Base-by-base conservation (phyloP, 768 basidiomycete species). In the Psilocybe cubensis region DNA sequence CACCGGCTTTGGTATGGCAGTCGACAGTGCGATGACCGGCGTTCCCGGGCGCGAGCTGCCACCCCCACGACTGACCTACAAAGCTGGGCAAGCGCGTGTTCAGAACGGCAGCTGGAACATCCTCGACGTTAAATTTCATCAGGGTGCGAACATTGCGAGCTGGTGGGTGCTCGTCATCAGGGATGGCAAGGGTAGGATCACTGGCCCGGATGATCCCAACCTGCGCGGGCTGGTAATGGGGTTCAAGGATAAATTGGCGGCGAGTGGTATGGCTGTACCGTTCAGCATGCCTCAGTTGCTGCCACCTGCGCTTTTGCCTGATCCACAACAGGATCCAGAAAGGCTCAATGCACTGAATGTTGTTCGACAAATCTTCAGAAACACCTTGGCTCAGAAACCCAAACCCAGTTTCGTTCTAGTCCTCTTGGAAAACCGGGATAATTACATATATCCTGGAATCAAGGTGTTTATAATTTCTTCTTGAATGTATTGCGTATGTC, bases 61-160 rank as follows among this genome's bases (percentile, higher is more conserved):
- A 0, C 72, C 87, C 0, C 92, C 92, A 0, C 57, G 60, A 1
- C 64, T 93, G 48, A 73, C 74, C 2, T 94, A 94, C 65, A 74
- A 70, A 33, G 70, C 62, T 3, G 85, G 83, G 1, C 69, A 64
- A 21, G 66, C 75, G 2, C 77, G 71, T 12, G 79, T 84, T 5
- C 72, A 64, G 31, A 82, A 87, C 28, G 92, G 86, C 0, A 81
- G 83, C 35, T 94, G 92, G 92, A 93, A 93, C 59, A 86, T 92
- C 51, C 67, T 87, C 29, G 78, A 87, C 21, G 86, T 89, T 52
- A 84, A 85, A 64, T 92, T 94, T 64, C 83, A 86, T 29, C 66
- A 63, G 0, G 84, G 83, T 0, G 87, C 78, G 0, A 63, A 53
- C 1, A 76, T 91, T 17, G 35, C 68, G 8, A 78, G 76, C 29